Evolutionary conservation across 1,284 basidiomycete genomes (phyloP).

Genomic region (Cystobasidium pallidum): DNA sequence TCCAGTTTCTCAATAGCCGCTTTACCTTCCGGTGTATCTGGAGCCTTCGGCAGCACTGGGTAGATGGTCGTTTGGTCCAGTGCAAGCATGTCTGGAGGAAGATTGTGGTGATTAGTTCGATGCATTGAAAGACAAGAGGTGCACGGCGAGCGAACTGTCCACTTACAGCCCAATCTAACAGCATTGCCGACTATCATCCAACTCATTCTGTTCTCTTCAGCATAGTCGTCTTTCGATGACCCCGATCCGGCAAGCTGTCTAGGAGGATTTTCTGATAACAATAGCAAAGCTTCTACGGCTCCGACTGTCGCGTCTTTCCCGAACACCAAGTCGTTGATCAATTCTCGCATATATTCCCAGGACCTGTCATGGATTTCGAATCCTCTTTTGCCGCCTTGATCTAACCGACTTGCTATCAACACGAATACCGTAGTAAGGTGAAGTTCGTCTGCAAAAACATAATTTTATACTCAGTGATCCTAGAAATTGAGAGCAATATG

Average conservation of each 20-base stretch:
- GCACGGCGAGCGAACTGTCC: not conserved
- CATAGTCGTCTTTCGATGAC: slow-evolving; percentile 47
- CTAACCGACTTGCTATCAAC: slow-evolving; percentile 58
- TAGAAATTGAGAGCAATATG: too few relatives aligned
- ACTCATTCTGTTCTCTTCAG: slow-evolving; percentile 57
- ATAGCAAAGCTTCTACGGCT: slow-evolving; percentile 58
- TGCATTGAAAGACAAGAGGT: not conserved
- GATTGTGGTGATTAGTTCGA: not conserved
- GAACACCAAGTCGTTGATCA: slow-evolving; percentile 54
- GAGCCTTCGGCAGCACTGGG: slow-evolving; percentile 14
- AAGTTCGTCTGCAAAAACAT: slow-evolving; percentile 57
- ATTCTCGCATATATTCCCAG: slow-evolving; percentile 55
- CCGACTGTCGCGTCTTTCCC: slow-evolving; percentile 57
- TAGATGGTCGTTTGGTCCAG: slow-evolving; percentile 55
- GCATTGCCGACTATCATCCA: slow-evolving; percentile 59
- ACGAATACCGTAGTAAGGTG: slow-evolving; percentile 58
- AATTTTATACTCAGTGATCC: too few relatives aligned
- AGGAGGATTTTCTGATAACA: slow-evolving; percentile 54
- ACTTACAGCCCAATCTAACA: slow-evolving; percentile 51
- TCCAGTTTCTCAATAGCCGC: slow-evolving; percentile 55
- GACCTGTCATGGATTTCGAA: slow-evolving; percentile 32
- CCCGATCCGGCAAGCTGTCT: slow-evolving; percentile 46
- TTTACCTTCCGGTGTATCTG: slow-evolving; percentile 47
- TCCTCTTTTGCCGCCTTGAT: slow-evolving; percentile 45
- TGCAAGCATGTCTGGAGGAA: slow-evolving; percentile 53